phyloP scores from a whole-genome alignment of 2,329 filamentous ascomycete genomes.

The Penicillium thymicola region DNA sequence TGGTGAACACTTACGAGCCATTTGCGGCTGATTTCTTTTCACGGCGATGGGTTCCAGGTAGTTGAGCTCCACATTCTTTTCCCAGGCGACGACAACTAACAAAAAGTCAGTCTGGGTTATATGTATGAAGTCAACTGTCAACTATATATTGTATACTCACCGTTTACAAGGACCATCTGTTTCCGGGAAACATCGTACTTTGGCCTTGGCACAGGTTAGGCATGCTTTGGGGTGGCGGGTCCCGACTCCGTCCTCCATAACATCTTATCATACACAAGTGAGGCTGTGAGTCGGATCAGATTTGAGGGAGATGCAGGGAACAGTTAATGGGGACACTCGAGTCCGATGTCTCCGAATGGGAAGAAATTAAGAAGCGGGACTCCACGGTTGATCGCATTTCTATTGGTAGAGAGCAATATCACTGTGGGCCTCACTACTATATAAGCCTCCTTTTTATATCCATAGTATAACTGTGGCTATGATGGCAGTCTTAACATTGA shows the following conservation, averaged over 20 bases:
- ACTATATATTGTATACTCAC: conserved; percentile 1
- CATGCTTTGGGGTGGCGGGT: conserved; percentile 19
- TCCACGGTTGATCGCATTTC: neutral
- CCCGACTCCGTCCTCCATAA: conserved; percentile 11
- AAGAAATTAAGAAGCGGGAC: neutral
- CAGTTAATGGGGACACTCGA: neutral
- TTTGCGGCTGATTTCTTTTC: neutral
- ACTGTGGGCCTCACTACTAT: neutral
- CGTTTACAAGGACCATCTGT: conserved; percentile 15
- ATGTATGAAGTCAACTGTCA: neutral
- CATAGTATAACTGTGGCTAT: no score
- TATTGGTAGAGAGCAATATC: neutral
- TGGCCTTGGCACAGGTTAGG: conserved; percentile 21
- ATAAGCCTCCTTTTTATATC: neutral
- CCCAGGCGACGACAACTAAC: conserved; percentile 29
- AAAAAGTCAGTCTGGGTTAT: neutral
- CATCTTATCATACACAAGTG: neutral
- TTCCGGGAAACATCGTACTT: conserved; percentile 20
- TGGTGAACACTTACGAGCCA: conserved; percentile 9
- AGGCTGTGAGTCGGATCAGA: neutral
- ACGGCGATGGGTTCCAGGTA: conserved; percentile 25
- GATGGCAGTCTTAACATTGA: no score
- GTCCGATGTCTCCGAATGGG: neutral
- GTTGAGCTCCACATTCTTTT: conserved; percentile 26
- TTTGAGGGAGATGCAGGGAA: neutral